phyloP scores from a whole-genome alignment of 257 asterid species.

The Apocynum venetum region DNA sequence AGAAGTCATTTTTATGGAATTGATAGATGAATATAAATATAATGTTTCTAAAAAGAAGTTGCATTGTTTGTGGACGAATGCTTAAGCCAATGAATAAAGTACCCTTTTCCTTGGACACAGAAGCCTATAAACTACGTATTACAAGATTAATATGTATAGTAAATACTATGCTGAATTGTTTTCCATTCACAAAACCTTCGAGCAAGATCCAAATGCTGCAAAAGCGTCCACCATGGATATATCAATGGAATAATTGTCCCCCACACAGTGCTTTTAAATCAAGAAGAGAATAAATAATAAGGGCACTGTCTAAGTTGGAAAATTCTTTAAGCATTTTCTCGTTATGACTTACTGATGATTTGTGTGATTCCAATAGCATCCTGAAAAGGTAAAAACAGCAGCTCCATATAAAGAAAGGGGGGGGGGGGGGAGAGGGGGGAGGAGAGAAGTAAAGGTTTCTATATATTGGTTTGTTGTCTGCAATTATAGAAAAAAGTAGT shows the following conservation, averaged over 20 bases:
- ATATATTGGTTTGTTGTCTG: neutral
- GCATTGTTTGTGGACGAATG: conserved; percentile 13
- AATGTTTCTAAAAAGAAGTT: conserved; percentile 1
- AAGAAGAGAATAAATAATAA: conserved; percentile 38
- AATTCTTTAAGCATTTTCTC: conserved; percentile 28
- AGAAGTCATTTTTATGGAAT: conserved; percentile 11
- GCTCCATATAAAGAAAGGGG: neutral
- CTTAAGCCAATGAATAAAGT: conserved; percentile 11
- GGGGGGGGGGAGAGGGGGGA: neutral
- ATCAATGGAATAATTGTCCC: conserved; percentile 42
- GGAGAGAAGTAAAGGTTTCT: neutral
- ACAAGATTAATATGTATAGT: neutral
- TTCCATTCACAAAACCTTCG: neutral
- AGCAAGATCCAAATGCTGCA: neutral
- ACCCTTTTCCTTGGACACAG: conserved; percentile 7
- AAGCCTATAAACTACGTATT: conserved; percentile 10
- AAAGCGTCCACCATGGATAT: conserved; percentile 8
- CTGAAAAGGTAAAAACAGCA: conserved; percentile 25
- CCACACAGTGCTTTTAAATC: conserved; percentile 24
- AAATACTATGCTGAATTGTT: neutral
- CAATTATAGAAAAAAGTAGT: neutral
- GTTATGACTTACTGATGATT: conserved; percentile 7
- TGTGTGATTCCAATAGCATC: conserved; percentile 39
- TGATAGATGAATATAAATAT: neutral
- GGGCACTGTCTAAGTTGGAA: conserved; percentile 36